A percentile compares a stretch with the other conserved stretches of the same genome.
phyloP scores from a whole-genome alignment of 1,139 yeast species.

The Citeromyces hawaiiensis region DNA sequence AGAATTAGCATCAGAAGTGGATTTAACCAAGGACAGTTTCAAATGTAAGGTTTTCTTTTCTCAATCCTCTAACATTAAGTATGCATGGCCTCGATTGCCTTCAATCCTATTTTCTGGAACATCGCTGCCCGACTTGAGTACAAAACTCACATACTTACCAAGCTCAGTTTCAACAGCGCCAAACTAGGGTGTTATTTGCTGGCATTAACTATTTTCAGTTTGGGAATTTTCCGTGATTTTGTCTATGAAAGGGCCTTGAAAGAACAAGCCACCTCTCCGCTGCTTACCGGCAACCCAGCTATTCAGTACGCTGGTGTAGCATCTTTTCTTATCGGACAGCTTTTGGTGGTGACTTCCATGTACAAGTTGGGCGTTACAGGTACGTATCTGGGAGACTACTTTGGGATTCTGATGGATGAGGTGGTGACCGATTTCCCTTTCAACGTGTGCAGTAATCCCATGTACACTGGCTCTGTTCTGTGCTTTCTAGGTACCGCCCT shows the following conservation, averaged over 20 bases:
- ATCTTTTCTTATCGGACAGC: constrained; percentile 55
- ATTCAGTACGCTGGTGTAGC: constrained; percentile 29
- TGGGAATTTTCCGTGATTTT: constrained; percentile 75
- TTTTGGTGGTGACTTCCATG: constrained; percentile 77
- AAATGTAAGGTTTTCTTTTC: constrained; percentile 2
- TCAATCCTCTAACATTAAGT: constrained; percentile 8
- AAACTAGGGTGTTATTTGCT: constrained; percentile 70
- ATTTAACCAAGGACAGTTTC: neutral
- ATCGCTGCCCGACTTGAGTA: constrained; percentile 80
- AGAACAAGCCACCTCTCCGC: constrained; percentile 34
- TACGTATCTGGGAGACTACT: constrained; percentile 92
- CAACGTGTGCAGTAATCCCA: constrained; percentile 82
- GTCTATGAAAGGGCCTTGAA: constrained; percentile 58
- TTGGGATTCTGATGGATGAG: constrained; percentile 85
- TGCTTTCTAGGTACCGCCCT: constrained; percentile 86
- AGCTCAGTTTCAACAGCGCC: constrained; percentile 54
- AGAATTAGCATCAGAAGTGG: constrained; percentile 2
- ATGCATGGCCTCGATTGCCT: constrained; percentile 53
- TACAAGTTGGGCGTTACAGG: constrained; percentile 93
- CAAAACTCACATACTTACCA: constrained; percentile 61
- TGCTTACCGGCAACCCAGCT: constrained; percentile 22
- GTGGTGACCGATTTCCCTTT: constrained; percentile 94
- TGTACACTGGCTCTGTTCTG: constrained; percentile 88
- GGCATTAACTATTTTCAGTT: constrained; percentile 68
- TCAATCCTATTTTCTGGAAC: constrained; percentile 95